phyloP scores from a whole-genome alignment of 306 rosid species.

The Vicia sativa region DNA sequence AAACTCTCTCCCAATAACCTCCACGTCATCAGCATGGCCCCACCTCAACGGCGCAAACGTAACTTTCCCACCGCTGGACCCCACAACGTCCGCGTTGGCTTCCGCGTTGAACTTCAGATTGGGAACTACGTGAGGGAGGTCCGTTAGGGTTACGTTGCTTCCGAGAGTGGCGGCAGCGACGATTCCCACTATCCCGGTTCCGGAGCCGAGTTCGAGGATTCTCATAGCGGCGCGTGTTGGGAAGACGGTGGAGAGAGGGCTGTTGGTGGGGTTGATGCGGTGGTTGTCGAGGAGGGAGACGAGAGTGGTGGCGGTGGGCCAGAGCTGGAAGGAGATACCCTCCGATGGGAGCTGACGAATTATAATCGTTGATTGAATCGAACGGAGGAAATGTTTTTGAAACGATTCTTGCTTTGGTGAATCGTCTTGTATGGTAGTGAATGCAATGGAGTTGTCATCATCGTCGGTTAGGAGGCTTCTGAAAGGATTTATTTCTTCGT shows the following conservation, averaged over 20 bases:
- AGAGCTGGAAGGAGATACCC: slow-evolving; percentile 91
- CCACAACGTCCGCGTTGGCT: slow-evolving; percentile 54
- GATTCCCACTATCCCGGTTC: slow-evolving; percentile 90
- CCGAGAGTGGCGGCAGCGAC: slow-evolving; percentile 78
- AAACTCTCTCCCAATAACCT: slow-evolving; percentile 56
- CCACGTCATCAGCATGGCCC: slow-evolving; percentile 73
- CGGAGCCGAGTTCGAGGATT: slow-evolving; percentile 90
- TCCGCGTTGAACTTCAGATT: slow-evolving; percentile 76
- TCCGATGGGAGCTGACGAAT: slow-evolving; percentile 84
- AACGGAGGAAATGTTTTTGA: slow-evolving; percentile 55
- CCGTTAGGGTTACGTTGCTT: slow-evolving; percentile 71
- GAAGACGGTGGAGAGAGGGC: slow-evolving; percentile 67
- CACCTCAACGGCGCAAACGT: slow-evolving; percentile 65
- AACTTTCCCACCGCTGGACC: slow-evolving; percentile 56
- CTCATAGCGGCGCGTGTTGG: slow-evolving; percentile 27
- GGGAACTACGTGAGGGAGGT: slow-evolving; percentile 77
- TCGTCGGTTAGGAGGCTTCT: slow-evolving; percentile 33
- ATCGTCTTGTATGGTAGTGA: neutral
- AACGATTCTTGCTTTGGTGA: slow-evolving; percentile 34
- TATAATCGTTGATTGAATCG: slow-evolving; percentile 55
- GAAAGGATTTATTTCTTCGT: slow-evolving; percentile 49
- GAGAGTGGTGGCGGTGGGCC: slow-evolving; percentile 93
- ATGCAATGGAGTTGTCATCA: neutral
- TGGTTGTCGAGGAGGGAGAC: slow-evolving; percentile 76
- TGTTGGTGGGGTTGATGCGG: slow-evolving; percentile 49